A percentile compares a stretch with the other conserved stretches of the same genome.
These are phyloP conservation scores for Periconia sp. DNA, from an alignment of 2,329 filamentous ascomycete genomes.

Conservation along the genomic window DNA sequence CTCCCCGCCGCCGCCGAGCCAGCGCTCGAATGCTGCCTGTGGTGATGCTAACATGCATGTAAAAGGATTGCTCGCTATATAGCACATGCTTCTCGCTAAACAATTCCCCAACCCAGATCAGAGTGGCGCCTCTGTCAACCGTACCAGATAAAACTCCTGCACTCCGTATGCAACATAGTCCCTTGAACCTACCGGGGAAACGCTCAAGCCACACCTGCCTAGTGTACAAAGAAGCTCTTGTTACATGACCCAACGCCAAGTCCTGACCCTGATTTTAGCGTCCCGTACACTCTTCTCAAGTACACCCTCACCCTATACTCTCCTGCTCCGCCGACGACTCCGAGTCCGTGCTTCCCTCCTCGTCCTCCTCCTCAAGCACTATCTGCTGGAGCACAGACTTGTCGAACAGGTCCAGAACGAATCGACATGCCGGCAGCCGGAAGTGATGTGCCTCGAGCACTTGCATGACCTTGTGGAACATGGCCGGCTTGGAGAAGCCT, in stretches of 20 bases:
- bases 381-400: constrained; percentile 84
- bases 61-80: not conserved
- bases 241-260: constrained; percentile 23
- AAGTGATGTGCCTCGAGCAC: constrained; percentile 91
- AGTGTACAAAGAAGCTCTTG: constrained; percentile 28
- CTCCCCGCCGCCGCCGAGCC: too few species aligned
- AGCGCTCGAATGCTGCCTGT: too few species aligned
- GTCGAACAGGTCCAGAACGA: constrained; percentile 93
- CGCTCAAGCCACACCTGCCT: constrained; percentile 14
- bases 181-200: constrained; percentile 14
- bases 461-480: constrained; percentile 86
- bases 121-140: constrained; percentile 2
- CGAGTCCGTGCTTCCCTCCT: constrained; percentile 40
- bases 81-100: constrained; percentile 16
- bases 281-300: too few species aligned
- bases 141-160: constrained; percentile 20
- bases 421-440: constrained; percentile 81
- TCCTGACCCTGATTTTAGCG: constrained; percentile 16
- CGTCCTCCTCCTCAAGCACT: constrained; percentile 75
- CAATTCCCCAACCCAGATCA: constrained; percentile 8
- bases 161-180: constrained; percentile 28
- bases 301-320: too few species aligned
- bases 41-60: not conserved
- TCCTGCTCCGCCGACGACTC: constrained; percentile 34
- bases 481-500: constrained; percentile 74